Conservation (phyloP, 2,329 filamentous ascomycete genomes). For the Apiospora kogelbergensis region DNA sequence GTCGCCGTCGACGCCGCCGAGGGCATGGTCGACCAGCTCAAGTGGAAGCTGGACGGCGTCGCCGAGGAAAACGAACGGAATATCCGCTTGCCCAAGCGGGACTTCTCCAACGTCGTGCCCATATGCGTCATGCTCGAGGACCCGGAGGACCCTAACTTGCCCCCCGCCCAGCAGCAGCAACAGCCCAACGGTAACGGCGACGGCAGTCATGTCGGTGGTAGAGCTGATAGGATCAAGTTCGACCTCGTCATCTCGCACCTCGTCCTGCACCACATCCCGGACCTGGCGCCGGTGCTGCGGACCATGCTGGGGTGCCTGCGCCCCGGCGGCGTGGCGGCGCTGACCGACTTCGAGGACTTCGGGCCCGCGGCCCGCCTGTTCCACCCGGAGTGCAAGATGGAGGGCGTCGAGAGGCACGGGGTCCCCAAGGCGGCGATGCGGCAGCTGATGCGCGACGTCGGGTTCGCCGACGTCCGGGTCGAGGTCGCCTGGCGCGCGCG, state of each 20-base stretch:
- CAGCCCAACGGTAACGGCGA: background rate
- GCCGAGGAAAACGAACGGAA: background rate
- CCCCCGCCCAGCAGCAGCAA: conserved; percentile 26
- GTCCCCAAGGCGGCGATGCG: conserved; percentile 27
- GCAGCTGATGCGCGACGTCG: background rate
- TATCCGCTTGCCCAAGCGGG: background rate
- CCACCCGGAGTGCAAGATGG: conserved; percentile 51
- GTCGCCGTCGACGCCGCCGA: conserved; percentile 53
- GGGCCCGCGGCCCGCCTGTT: conserved; percentile 51
- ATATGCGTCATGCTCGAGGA: conserved; percentile 42
- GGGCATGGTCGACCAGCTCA: conserved; percentile 55
- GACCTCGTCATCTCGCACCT: conserved; percentile 48
- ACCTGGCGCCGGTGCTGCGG: background rate
- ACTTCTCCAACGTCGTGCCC: conserved; percentile 40
- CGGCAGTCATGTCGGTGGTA: conserved; percentile 20
- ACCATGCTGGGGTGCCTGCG: conserved; percentile 46
- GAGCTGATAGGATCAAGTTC: conserved; percentile 36
- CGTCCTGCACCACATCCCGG: conserved; percentile 29
- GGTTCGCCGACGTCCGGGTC: conserved; percentile 1
- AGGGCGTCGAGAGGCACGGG: conserved; percentile 55
- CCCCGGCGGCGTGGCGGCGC: conserved; percentile 46
- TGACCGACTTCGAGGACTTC: conserved; percentile 60
- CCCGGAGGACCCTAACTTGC: conserved; percentile 42
- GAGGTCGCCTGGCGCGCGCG: conserved; percentile 1
- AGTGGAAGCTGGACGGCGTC: conserved; percentile 38